Base-by-base conservation (phyloP, 495 filamentous ascomycete genomes). In the Filosporella fistucella region DNA sequence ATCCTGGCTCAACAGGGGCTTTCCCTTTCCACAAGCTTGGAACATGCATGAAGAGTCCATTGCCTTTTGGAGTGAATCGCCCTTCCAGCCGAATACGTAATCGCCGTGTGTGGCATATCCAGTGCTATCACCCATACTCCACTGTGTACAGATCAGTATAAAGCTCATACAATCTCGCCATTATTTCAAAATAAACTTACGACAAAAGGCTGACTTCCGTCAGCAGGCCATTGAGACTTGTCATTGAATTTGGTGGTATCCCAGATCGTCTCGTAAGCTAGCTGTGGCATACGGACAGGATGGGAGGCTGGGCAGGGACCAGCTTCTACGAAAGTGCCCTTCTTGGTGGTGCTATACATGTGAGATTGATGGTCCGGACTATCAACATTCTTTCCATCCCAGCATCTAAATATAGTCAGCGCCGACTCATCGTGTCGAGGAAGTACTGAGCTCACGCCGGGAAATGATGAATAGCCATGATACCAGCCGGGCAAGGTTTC, bases 381-480 rank as follows among this genome's bases (percentile, higher is more conserved):
- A 40, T 78, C 74, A 26, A 81, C 68, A 9, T 88, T 75, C 50
- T 82, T 75, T 28, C 89, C 89, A 59, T 94, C 86, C 89, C 89
- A 94, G 75, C 89, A 95, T 45, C 66, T 69, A 23, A 18, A 14
- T 26, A 26, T 12, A 13, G 45, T 57, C 28, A 18, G 28, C 25
- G 32, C n/a, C n/a, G n/a, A n/a, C n/a, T n/a, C n/a, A n/a, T n/a
- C n/a, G n/a, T n/a, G n/a, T n/a, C n/a, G n/a, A n/a, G n/a, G n/a
- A n/a, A n/a, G n/a, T n/a, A n/a, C n/a, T n/a, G n/a, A n/a, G n/a
- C n/a, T n/a, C 35, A 62, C 57, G 66, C 52, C 2, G 89, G 89
- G 67, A 95, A 95, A 76, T 87, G 82, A 44, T 94, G 61, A 57
- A 94, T 86, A 36, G 89, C 63, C 20, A 89, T 80, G 37, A 95